Evolutionary conservation across 2,329 filamentous ascomycete species (phyloP), one percentile per base, ranked within the genome.

Genomic region (Aspergillus texensis): DNA sequence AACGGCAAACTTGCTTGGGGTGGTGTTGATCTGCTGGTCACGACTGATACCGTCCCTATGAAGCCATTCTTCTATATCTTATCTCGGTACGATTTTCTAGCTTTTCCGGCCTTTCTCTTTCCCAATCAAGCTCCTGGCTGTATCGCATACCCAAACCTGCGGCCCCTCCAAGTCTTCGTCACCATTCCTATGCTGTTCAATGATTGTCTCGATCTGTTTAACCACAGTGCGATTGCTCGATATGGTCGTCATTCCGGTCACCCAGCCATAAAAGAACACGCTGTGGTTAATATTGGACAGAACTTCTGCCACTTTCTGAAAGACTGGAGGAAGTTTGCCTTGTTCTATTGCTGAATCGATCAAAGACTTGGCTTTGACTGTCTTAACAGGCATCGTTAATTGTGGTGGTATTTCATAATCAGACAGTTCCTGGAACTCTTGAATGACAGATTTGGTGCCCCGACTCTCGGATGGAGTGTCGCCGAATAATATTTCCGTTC

Each of bases 181-280:
- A 1, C 76, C 76, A 26, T 79, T 73, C 56, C 81, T 77, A 63
- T 84, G 79, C 64, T 82, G 80, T 65, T 89, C 86, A 55, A 91
- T 79, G 3, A 83, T 79, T 28, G 72, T 75, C 67, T 91, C 87
- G 52, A 94, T 86, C 67, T 89, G 85, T 67, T 87, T 90, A 26
- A 87, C 85, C 52, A 90, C 88, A 1, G 85, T 86, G 26, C 86
- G 83, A 72, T 94, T 93, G 65, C 88, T 89, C 3, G 90, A 92
- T 58, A 94, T 78, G 0, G 90, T 93, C 1, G 89, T 91, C 30
- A 85, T 72, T 0, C 83, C 80, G 10, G 80, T 78, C 11, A 82
- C 82, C 91, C 91, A 94, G 19, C 91, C 91, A 71, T 88, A 88
- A 58, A 91, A 80, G 71, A 93, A 92, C 10, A 92, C 90, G 24